Evolutionary conservation across 2,329 filamentous ascomycete species (phyloP), one percentile per base, ranked within the genome.

Genomic region (Cladosporium sp.): DNA sequence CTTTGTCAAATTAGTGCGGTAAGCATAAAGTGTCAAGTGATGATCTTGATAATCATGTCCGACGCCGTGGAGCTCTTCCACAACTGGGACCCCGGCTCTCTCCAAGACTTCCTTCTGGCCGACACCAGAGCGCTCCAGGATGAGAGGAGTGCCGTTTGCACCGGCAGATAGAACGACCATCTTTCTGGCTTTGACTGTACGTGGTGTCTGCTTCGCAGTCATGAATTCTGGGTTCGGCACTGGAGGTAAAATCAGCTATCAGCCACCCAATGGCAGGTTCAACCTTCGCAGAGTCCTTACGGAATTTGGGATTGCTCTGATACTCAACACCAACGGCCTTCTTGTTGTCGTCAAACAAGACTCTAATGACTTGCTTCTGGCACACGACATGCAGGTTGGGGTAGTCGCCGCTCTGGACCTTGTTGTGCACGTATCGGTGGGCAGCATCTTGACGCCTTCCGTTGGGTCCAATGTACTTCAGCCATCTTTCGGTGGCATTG

Each of bases 111-210:
- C 72, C 0, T 75, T 71, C 44, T 76, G 74, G 4, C 85, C 85
- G 1, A 88, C 65, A 7, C 85, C 85, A 0, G 85, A 88, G 19
- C 85, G 74, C 66, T 88, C 83, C 0, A 88, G 77, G 1, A 88
- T 75, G 0, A 72, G 69, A 0, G 83, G 82, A 0, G 82, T 81
- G 1, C 80, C 79, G 5, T 78, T 73, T 0, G 81, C 77, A 10
- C 83, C 83, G 4, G 75, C 74, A 1, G 77, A 73, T 4, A 78
- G 70, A 3, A 81, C 73, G 20, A 86, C 82, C 19, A 84, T 70
- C 68, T 81, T 84, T 6, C 75, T 74, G 3, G 84, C 83, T 44
- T 71, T 75, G 17, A 85, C 70, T 0, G 64, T 73, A 64, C 62
- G 70, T 68, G 56, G 65, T 56, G 70, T 73, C 55, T 78, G 72